A percentile compares a stretch with the other conserved stretches of the same genome.
Evolutionary conservation across 495 filamentous ascomycete species (phyloP).

Genomic region (Penicillium fimorum): DNA sequence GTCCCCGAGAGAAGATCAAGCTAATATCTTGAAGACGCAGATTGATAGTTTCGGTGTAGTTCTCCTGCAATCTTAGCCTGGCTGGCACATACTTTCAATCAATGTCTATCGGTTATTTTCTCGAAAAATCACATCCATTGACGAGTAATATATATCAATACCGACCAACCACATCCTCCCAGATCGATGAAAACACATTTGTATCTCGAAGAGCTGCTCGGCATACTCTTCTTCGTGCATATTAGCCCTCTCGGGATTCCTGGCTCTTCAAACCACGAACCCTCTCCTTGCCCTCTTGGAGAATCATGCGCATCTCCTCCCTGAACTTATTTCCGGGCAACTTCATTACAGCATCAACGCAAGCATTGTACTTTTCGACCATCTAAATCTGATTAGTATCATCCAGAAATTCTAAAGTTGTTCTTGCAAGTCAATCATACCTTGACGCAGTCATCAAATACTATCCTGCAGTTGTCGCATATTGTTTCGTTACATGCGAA

Average conservation of each 20-base stretch:
- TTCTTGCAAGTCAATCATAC: not conserved
- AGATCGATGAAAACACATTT: not conserved
- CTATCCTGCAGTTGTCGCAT: not conserved
- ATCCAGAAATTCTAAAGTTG: not conserved
- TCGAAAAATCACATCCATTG: not conserved
- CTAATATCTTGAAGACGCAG: too few relatives aligned
- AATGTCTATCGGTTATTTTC: too few relatives aligned
- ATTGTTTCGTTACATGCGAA: not conserved
- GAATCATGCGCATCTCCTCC: not conserved
- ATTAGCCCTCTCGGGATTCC: not conserved
- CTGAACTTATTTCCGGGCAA: not conserved
- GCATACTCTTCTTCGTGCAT: not conserved
- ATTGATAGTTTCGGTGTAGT: too few relatives aligned
- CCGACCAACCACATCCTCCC: not conserved
- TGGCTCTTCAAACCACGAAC: not conserved
- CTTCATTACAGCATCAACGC: not conserved
- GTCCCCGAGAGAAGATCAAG: too few relatives aligned
- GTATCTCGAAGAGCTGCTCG: not conserved
- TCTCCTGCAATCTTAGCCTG: too few relatives aligned
- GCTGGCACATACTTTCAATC: too few relatives aligned
- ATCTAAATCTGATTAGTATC: not conserved
- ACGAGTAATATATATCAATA: not conserved
- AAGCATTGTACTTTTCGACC: not conserved
- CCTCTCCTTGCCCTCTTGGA: not conserved
- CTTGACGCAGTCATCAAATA: not conserved